Percentiles rank a stretch among this genome's conserved stretches.
These are phyloP conservation scores for Penicillium salamii DNA, from an alignment of 495 filamentous ascomycete species.

Conservation along the genomic window DNA sequence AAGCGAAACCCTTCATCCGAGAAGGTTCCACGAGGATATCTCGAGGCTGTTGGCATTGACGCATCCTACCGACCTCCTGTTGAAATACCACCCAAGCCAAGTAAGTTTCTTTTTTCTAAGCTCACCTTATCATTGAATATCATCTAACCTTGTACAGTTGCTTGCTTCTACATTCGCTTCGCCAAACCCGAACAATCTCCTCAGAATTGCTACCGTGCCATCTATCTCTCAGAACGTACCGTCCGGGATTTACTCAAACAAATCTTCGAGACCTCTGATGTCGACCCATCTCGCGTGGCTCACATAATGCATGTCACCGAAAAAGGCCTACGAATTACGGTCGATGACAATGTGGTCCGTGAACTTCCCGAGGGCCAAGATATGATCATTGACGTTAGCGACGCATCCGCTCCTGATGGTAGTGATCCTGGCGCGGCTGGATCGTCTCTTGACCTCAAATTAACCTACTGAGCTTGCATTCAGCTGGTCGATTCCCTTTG, in stretches of 20 bases:
- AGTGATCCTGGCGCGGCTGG: conserved; percentile 9
- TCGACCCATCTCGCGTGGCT: conserved; percentile 67
- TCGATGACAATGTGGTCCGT: conserved; percentile 89
- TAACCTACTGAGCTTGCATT: conserved; percentile 31
- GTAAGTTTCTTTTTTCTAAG: conserved; percentile 37
- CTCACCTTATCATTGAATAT: background rate
- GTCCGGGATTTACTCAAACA: conserved; percentile 64
- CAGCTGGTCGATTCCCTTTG: too few species aligned
- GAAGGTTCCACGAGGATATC: conserved; percentile 63
- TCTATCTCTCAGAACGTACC: conserved; percentile 80
- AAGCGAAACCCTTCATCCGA: conserved; percentile 43
- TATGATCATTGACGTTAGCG: conserved; percentile 66
- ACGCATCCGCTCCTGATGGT: conserved; percentile 22
- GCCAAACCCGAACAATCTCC: conserved; percentile 49
- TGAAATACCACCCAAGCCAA: conserved; percentile 66
- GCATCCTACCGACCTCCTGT: conserved; percentile 75
- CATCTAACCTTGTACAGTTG: conserved; percentile 49
- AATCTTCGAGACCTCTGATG: conserved; percentile 72
- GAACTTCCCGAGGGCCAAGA: conserved; percentile 89
- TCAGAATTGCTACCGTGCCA: conserved; percentile 73
- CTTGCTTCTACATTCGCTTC: conserved; percentile 82
- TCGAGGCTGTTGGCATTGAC: conserved; percentile 90
- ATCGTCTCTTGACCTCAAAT: conserved; percentile 36
- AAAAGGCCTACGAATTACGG: conserved; percentile 73
- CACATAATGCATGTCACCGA: conserved; percentile 68